Conservation (phyloP, 1,139 yeast genomes). For the Zygoascus hellenicus region DNA sequence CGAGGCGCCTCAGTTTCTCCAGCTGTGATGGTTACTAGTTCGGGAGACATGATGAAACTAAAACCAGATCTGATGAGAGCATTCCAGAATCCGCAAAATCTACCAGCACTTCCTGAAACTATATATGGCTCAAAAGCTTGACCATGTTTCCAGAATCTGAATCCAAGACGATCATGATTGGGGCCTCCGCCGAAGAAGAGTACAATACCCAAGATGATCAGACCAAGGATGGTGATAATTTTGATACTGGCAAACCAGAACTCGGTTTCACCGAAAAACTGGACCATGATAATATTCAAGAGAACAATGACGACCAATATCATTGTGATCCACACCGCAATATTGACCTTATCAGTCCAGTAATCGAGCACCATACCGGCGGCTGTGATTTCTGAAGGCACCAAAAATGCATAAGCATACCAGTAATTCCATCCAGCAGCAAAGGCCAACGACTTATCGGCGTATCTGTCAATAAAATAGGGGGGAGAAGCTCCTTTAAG, state of each 20-base stretch:
- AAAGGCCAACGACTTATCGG: slow-evolving; percentile 51
- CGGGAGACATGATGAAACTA: slow-evolving; percentile 59
- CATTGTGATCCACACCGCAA: slow-evolving; percentile 71
- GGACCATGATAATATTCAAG: slow-evolving; percentile 58
- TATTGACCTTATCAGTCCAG: slow-evolving; percentile 71
- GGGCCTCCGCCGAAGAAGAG: slow-evolving; percentile 77
- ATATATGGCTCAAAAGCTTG: slow-evolving; percentile 42
- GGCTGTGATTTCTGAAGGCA: slow-evolving; percentile 60
- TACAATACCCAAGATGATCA: slow-evolving; percentile 58
- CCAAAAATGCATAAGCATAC: slow-evolving; percentile 79
- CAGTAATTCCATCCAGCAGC: slow-evolving; percentile 81
- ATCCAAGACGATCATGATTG: slow-evolving; percentile 55
- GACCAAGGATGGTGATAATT: slow-evolving; percentile 65
- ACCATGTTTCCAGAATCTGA: slow-evolving; percentile 74
- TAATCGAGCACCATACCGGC: slow-evolving; percentile 69
- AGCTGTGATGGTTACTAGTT: slow-evolving; percentile 67
- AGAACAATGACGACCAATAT: slow-evolving; percentile 51
- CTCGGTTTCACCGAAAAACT: slow-evolving; percentile 60
- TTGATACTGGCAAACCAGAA: slow-evolving; percentile 65
- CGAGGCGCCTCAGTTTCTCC: slow-evolving; percentile 70
- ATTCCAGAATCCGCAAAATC: slow-evolving; percentile 58
- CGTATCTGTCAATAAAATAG: slow-evolving; percentile 42
- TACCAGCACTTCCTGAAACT: slow-evolving; percentile 45
- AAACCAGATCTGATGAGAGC: slow-evolving; percentile 55
- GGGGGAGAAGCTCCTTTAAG: slow-evolving; percentile 30